Evolutionary conservation across 2,329 filamentous ascomycete species (phyloP), one percentile per base, ranked within the genome.

Genomic region (Diaporthe velutina): DNA sequence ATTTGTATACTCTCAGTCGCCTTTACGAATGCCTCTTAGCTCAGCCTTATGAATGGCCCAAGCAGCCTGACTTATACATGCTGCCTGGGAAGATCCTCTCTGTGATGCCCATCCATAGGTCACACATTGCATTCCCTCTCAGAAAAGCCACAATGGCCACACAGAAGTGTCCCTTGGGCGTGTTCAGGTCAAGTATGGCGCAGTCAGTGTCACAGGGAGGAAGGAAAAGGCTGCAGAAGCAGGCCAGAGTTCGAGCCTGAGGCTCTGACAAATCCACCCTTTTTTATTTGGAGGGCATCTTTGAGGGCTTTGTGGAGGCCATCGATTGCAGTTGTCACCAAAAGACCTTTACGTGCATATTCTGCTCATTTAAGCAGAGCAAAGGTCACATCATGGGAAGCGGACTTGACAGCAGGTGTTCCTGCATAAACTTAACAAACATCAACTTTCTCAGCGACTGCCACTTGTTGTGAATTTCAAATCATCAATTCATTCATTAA

Each of bases 401-500:
- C 61, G 10, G 17, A 10, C 28, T 35, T 22, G 8, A 57, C 15
- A 12, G 12, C 30, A 58, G 5, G 33, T 22, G 3, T 6, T 58
- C 3, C 4, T n/a, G 4, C 19, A 38, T 15, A 4, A 38, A n/a
- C 0, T 25, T 13, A 22, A 67, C 28, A 5, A 38, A 17, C 28
- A 35, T 28, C 61, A 10, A 7, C n/a, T 10, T 7, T 67, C 9
- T 22, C 35, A 19, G 48, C 0, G 0, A 22, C 2, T 10, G 13
- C 13, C 6, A 3, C 6, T 30, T 30, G 4, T 22, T 6, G 28
- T 33, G 19, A n/a, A 5, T 40, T 35, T 52, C 17, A 10, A 54
- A 40, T 54, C 48, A n/a, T 68, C 33, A 68, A 8, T 68, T 68
- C 30, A 52, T 66, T n/a, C 30, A 52, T 66, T n/a, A 66, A 50